phyloP scores from a whole-genome alignment of 2,329 filamentous ascomycete species.

The Arthroderma sp. region DNA sequence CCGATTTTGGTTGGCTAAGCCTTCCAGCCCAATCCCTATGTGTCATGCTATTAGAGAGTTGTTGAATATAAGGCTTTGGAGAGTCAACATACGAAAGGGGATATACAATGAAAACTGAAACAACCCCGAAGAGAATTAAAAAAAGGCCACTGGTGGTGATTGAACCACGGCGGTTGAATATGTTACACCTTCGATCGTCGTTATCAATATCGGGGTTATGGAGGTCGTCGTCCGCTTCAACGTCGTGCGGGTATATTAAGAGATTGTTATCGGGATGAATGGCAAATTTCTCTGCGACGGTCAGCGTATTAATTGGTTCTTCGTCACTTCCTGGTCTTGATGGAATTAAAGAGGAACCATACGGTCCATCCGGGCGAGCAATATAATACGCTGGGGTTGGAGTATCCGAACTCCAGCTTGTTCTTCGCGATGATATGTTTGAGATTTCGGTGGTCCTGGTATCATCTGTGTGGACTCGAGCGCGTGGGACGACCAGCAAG shows the following conservation, averaged over 20 bases:
- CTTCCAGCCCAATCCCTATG: not conserved
- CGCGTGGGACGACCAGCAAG: conserved; percentile 1
- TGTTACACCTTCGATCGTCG: conserved; percentile 47
- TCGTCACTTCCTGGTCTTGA: conserved; percentile 52
- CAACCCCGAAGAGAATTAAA: conserved; percentile 46
- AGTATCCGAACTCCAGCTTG: conserved; percentile 49
- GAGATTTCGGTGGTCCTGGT: conserved; percentile 23
- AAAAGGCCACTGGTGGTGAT: conserved; percentile 51
- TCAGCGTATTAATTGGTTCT: conserved; percentile 55
- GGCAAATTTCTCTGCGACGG: conserved; percentile 60
- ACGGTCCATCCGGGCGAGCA: conserved; percentile 36
- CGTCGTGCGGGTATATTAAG: conserved; percentile 56
- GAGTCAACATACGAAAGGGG: conserved; percentile 49
- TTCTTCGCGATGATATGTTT: conserved; percentile 45
- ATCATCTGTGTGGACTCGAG: not conserved
- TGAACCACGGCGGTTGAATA: conserved; percentile 52
- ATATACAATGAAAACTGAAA: conserved; percentile 56
- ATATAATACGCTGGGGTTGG: not conserved
- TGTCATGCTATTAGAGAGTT: too few relatives aligned
- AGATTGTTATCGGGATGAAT: conserved; percentile 55
- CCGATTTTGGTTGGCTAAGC: not conserved
- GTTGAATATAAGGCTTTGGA: conserved; percentile 14
- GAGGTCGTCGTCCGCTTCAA: conserved; percentile 60
- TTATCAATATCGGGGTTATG: conserved; percentile 58
- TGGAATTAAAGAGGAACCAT: conserved; percentile 46